These are phyloP conservation scores for Colletotrichum sp. DNA, from an alignment of 2,329 filamentous ascomycete genomes.

Conservation along the genomic window DNA sequence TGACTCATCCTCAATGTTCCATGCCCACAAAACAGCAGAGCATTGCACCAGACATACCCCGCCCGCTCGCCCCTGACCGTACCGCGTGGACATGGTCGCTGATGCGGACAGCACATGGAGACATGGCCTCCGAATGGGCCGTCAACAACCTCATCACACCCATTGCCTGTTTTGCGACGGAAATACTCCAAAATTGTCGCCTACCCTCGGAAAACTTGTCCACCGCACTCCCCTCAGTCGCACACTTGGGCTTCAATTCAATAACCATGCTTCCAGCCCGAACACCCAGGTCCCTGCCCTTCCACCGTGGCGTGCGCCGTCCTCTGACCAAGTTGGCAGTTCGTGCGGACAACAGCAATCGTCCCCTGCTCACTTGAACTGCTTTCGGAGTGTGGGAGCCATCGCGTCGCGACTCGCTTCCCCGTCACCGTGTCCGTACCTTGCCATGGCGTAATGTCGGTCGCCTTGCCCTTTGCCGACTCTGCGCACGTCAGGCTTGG, in stretches of 20 bases:
- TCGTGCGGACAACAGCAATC: not conserved
- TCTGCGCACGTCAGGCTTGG: not conserved
- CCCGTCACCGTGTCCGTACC: not conserved
- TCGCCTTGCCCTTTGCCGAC: not conserved
- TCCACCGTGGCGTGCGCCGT: not conserved
- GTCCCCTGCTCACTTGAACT: not conserved
- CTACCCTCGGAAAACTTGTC: not conserved
- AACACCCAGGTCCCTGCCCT: not conserved
- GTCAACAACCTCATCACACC: conserved; percentile 7
- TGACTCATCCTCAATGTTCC: not conserved
- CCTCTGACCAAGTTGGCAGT: not conserved
- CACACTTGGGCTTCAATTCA: conserved; percentile 8
- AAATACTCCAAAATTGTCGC: not conserved
- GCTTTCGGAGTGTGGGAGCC: not conserved
- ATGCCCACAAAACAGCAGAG: not conserved
- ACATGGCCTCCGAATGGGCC: conserved; percentile 10
- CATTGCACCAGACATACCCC: not conserved
- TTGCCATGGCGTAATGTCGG: not conserved
- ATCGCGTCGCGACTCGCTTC: not conserved
- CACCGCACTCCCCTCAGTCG: not conserved
- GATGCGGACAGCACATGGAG: not conserved
- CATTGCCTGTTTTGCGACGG: not conserved
- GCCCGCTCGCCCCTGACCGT: not conserved
- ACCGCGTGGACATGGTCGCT: not conserved
- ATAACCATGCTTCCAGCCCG: not conserved